Conservation (phyloP, 2,329 filamentous ascomycete species). For the Graphium sp. region DNA sequence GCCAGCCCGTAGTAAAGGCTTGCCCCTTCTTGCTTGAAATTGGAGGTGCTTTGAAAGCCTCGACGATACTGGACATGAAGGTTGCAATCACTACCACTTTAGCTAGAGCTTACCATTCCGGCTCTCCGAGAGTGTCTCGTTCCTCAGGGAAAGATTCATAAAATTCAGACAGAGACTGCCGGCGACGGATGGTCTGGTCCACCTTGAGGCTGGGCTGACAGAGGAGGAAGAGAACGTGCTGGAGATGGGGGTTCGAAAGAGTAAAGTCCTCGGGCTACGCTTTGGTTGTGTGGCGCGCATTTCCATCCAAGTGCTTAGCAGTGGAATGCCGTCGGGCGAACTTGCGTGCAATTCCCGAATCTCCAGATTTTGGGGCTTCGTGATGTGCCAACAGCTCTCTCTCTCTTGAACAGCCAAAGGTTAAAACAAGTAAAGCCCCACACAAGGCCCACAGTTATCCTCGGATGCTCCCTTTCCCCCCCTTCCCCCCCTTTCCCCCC, state of each 20-base stretch:
- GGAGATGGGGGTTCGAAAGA: constrained; percentile 18
- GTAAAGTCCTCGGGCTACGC: constrained; percentile 20
- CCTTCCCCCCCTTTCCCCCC: no score
- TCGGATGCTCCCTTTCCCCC: no score
- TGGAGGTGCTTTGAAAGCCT: constrained; percentile 16
- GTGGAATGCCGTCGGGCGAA: no score
- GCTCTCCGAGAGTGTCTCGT: constrained; percentile 14
- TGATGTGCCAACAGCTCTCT: no score
- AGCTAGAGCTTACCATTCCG: constrained; percentile 16
- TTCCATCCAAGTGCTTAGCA: no score
- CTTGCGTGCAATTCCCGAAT: no score
- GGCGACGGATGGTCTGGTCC: constrained; percentile 25
- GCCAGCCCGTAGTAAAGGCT: constrained; percentile 14
- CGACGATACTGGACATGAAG: constrained; percentile 21
- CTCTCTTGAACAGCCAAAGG: no score
- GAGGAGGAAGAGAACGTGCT: constrained; percentile 23
- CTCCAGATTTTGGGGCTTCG: no score
- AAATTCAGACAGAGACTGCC: constrained; percentile 20
- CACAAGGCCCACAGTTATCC: no score
- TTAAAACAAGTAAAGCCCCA: no score
- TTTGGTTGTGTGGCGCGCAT: constrained; percentile 20
- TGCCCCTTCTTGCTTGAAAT: constrained; percentile 20
- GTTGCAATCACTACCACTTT: constrained; percentile 18
- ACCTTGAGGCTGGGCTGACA: constrained; percentile 19
- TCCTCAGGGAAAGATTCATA: constrained; percentile 15